phyloP scores from a whole-genome alignment of 345 rosid species.

The Eucalyptus curtisii region DNA sequence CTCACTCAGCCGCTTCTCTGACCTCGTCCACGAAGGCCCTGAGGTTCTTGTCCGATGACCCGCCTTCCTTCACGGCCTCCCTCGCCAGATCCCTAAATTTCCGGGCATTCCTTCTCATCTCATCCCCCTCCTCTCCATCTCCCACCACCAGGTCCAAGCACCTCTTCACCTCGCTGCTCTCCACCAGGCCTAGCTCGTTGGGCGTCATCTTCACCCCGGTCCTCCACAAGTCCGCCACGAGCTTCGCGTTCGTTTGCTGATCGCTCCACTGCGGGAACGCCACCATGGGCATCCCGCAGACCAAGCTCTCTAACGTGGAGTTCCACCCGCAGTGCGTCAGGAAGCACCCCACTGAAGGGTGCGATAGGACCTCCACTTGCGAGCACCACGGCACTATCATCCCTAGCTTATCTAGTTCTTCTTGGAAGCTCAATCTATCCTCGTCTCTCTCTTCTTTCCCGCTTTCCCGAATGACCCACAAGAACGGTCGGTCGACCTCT shows the following conservation, averaged over 20 bases:
- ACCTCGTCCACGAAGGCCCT: background rate
- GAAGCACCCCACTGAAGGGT: slow-evolving; percentile 20
- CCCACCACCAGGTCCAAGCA: background rate
- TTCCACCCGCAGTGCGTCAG: slow-evolving; percentile 31
- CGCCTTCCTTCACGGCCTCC: slow-evolving; percentile 3
- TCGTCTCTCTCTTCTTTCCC: background rate
- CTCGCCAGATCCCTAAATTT: background rate
- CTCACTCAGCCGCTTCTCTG: background rate
- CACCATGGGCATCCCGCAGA: slow-evolving; percentile 13
- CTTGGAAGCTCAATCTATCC: background rate
- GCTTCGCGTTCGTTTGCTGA: slow-evolving; percentile 13
- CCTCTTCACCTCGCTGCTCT: slow-evolving; percentile 14
- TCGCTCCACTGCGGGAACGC: slow-evolving; percentile 17
- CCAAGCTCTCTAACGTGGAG: slow-evolving; percentile 22
- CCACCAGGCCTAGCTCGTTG: background rate
- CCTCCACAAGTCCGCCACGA: slow-evolving; percentile 16
- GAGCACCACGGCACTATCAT: slow-evolving; percentile 24
- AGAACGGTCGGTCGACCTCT: background rate
- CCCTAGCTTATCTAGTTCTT: background rate
- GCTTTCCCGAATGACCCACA: slow-evolving; percentile 17
- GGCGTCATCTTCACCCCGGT: slow-evolving; percentile 1
- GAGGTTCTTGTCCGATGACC: slow-evolving; percentile 4
- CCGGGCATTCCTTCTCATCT: background rate
- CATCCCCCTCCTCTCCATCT: background rate
- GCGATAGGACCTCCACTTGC: slow-evolving; percentile 21